Base-by-base conservation (phyloP, 2,329 filamentous ascomycete species). In the Aspergillus novofumigatus region DNA sequence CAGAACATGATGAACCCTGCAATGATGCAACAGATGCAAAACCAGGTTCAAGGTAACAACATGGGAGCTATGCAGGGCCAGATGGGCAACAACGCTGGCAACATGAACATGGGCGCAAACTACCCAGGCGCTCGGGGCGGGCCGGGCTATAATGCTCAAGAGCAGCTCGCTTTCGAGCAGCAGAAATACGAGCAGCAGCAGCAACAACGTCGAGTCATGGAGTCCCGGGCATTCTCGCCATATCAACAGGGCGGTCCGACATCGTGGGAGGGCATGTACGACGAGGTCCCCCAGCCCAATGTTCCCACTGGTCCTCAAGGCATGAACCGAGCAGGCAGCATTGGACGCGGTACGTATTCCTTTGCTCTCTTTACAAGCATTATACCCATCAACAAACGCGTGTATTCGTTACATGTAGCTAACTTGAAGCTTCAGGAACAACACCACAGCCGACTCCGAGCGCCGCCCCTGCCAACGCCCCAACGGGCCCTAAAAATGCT, bases 251-350 rank as follows among this genome's bases (percentile, higher is more conserved):
- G 85, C 48, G 86, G 86, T 17, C 88, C 89, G n/a, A 91, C 90
- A 25, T 92, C 88, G 44, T 97, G 92, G 92, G 93, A 97, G 73
- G 93, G 93, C 68, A 96, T 96, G 92, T 97, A 97, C 73, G 93
- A 97, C 71, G 93, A 97, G 72, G 90, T 92, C 1, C 92, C 92
- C 17, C 91, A 93, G 70, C 91, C 91, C 4, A 87, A 87, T 65
- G 83, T 87, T 56, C 78, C 80, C 62, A 79, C 77, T 17, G 81
- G 79, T 49, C 80, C 81, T 52, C 78, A 76, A 57, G 76, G 79
- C 59, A 75, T 77, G 60, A 75, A 76, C 51, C 74, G 78, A 57
- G 72, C 73, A 52, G 69, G 72, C 55, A 72, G 67, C 41, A 71
- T 72, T 54, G 74, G 78, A 57, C 72, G 77, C 52, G 76, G 74